Base-by-base conservation (phyloP, 1,139 yeast species). In the Suhomyces atakaporum region DNA sequence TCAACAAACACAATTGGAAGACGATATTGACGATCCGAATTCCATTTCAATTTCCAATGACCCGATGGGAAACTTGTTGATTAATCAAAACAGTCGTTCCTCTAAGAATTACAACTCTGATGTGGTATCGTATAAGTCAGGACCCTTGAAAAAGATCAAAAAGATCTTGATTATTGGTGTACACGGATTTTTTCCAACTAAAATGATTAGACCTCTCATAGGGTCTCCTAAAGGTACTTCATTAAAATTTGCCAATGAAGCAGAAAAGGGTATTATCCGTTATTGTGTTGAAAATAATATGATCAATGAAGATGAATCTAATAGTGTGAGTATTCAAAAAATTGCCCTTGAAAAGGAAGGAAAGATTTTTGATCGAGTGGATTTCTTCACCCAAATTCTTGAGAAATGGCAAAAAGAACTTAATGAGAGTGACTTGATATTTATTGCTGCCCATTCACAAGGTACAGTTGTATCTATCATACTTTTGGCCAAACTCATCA, bases 151-250 rank as follows among this genome's bases (percentile, higher is more conserved):
- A 11, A 68, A 58, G 35, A 65, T 72, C 31, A 65, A 62, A 39
- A 77, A 79, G 41, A 83, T 83, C 1, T 73, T 92, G 27, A 84
- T 92, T 21, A 79, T 92, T 44, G 97, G 98, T 0, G 90, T 92
- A 1, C 97, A 92, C 63, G 97, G 97, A 1, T 92, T 90, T 53
- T 88, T 92, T 62, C 97, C 98, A 0, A 84, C 90, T 2, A 79
- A 75, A 45, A 81, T 88, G 75, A 74, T 92, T 2, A 69, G 97
- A 36, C 89, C 96, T 1, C 56, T 92, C 18, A 81, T 89, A 37
- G 97, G 97, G 2, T 88, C 88, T 40, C 97, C 97, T 3, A 88
- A 94, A 11, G 97, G 97, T 0, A 89, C 97, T 0, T 88, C 97
- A 0, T 72, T 82, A 37, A 82, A 84, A 56, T 89, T 89, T 62